Base-by-base conservation (phyloP, 805 yeast species). In the Wickerhamiella nectarea region DNA sequence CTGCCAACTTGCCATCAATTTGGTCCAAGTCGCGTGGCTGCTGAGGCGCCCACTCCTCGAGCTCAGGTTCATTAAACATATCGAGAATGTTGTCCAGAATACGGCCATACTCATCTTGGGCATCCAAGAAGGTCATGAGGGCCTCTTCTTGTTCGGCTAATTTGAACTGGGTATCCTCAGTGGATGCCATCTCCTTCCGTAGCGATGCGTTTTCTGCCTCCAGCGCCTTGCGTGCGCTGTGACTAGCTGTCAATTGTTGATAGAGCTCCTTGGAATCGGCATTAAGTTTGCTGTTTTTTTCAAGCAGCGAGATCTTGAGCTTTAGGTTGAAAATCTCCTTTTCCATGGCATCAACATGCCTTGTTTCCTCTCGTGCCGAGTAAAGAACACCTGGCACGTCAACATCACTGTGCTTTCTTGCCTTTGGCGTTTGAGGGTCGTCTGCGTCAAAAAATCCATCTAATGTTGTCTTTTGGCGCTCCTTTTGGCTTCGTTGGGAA, bases 291-390 rank as follows among this genome's bases (percentile, higher is more conserved):
- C 22, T n/a, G 26, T 38, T 34, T 22, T 38, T 38, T 19, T 44
- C 43, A 17, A 44, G 34, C 14, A 44, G 40, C 25, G 46, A 46
- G 50, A 53, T 44, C 33, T 48, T 48, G 33, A 52, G 47, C 26
- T 50, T 36, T 24, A 52, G 49, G 38, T 51, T 53, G 41, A 50
- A 45, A 22, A 45, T 52, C 45, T 53, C 57, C 17, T 42, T 48
- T 37, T 53, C 51, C 26, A 53, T 40, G n/a, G 34, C 22, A 24
- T 48, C 43, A 17, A 46, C 36, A 9, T 39, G 38, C 22, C 38
- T 34, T 14, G 38, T 36, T 17, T 43, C 46, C 14, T 43, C 49
- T 17, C 50, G 48, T 6, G 39, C 38, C 17, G 74, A 78, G 21
- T 39, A 21, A 9, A 34, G 15, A 10, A 28, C 18, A 17, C 42